phyloP scores from a whole-genome alignment of 148 eudicot species.

The Dysphania ambrosioides region DNA sequence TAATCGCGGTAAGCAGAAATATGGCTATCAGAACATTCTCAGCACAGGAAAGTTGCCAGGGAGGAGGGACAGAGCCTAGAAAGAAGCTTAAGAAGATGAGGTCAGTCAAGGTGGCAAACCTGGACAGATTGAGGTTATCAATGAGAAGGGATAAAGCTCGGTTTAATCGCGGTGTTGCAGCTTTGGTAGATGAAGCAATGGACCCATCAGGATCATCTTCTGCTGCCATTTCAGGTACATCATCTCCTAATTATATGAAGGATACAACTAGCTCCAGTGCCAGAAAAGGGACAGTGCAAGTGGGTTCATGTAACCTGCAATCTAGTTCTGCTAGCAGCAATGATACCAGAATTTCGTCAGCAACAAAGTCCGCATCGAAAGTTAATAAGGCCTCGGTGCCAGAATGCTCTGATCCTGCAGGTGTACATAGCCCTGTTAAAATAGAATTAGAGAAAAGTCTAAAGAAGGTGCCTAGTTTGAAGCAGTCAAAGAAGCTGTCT shows the following conservation, averaged over 20 bases:
- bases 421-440: constrained; percentile 16
- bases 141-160: constrained; percentile 33
- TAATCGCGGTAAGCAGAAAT: constrained; percentile 20
- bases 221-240: constrained; percentile 20
- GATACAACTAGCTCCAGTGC: constrained; percentile 45
- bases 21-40: constrained; percentile 26
- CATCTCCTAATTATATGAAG: constrained; percentile 44
- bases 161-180: constrained; percentile 6
- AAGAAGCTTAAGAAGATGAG: constrained; percentile 52
- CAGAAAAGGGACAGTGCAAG: constrained; percentile 35
- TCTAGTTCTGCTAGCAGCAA: constrained; percentile 19
- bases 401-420: constrained; percentile 23
- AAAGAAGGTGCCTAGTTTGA: constrained; percentile 33
- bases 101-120: constrained; percentile 55
- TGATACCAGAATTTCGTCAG: constrained; percentile 3
- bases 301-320: constrained; percentile 27
- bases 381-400: constrained; percentile 7
- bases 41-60: constrained; percentile 20
- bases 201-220: constrained; percentile 18
- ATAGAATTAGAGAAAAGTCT: constrained; percentile 22
- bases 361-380: constrained; percentile 5
- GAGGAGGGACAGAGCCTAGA: constrained; percentile 34
- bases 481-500: constrained; percentile 28
- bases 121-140: constrained; percentile 38
- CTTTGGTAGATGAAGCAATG: constrained; percentile 26